Evolutionary conservation across 1,139 yeast species (phyloP).

Genomic region (Hansenula anomala): DNA sequence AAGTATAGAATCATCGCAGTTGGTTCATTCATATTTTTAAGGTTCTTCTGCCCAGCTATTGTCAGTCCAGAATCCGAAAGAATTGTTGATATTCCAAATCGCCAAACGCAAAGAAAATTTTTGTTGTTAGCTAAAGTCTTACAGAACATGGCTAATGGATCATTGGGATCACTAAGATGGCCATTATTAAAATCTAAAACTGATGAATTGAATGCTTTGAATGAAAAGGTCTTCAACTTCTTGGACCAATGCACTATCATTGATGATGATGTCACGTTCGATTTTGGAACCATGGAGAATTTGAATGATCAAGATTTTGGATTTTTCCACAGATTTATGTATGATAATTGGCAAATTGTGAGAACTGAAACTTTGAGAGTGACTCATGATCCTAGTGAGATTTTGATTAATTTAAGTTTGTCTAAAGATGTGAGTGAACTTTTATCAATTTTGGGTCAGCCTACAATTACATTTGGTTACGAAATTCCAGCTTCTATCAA

Average conservation of each 20-base stretch:
- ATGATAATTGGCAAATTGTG: slow-evolving; percentile 53
- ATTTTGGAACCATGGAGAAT: slow-evolving; percentile 3
- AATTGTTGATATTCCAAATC: slow-evolving; percentile 33
- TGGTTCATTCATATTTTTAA: slow-evolving; percentile 81
- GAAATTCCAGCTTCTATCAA: slow-evolving; percentile 50
- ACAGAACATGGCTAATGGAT: slow-evolving; percentile 85
- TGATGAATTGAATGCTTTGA: slow-evolving; percentile 41
- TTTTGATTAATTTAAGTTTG: slow-evolving; percentile 5
- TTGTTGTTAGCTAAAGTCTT: slow-evolving; percentile 81
- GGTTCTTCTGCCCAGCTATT: slow-evolving; percentile 88
- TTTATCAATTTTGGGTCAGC: slow-evolving; percentile 35
- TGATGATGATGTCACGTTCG: slow-evolving; percentile 17
- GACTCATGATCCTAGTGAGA: slow-evolving; percentile 24
- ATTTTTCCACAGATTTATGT: slow-evolving; percentile 63
- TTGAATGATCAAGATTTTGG: slow-evolving; percentile 37
- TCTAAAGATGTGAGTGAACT: slow-evolving; percentile 20
- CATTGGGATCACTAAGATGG: slow-evolving; percentile 56
- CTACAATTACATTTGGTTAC: slow-evolving; percentile 40
- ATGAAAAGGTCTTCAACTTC: slow-evolving; percentile 42
- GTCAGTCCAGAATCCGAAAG: slow-evolving; percentile 80
- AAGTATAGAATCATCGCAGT: slow-evolving; percentile 63
- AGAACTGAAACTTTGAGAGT: slow-evolving; percentile 34
- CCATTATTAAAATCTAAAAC: slow-evolving; percentile 41
- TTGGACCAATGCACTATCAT: slow-evolving; percentile 32
- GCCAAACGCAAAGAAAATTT: slow-evolving; percentile 61